A percentile compares a stretch with the other conserved stretches of the same genome.
Conservation (phyloP, 225 moss, liverwort and hornwort species). For the Rhytidiadelphus loreus region DNA sequence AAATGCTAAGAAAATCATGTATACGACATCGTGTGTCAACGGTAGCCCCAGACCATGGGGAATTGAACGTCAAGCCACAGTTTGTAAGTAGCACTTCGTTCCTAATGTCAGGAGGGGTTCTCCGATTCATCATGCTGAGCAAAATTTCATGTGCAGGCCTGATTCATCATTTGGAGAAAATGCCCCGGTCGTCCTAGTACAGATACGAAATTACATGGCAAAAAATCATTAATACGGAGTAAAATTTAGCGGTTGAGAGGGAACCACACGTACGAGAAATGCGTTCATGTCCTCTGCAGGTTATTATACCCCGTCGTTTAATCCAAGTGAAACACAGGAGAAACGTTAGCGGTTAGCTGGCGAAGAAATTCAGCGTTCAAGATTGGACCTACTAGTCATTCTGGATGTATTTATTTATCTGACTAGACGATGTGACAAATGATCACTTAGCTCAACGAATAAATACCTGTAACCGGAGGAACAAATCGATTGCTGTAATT, state of each 20-base stretch:
- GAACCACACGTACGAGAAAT: slow-evolving; percentile 37
- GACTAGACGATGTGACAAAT: neutral
- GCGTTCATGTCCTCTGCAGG: slow-evolving; percentile 45
- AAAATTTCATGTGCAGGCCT: neutral
- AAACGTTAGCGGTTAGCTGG: slow-evolving; percentile 4
- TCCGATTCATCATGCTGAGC: neutral
- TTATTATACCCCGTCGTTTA: neutral
- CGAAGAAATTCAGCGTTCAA: neutral
- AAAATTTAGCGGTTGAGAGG: neutral
- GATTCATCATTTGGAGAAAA: neutral
- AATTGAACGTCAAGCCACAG: neutral
- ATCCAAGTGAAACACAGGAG: neutral
- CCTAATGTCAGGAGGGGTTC: neutral
- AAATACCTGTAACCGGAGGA: neutral
- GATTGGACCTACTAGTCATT: neutral
- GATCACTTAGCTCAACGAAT: neutral
- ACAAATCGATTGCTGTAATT: neutral
- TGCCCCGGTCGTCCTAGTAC: neutral
- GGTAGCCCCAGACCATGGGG: neutral
- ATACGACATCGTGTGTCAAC: neutral
- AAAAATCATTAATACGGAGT: neutral
- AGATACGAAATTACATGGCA: neutral
- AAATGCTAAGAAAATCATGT: neutral
- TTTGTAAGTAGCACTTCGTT: neutral
- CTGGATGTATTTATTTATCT: neutral